phyloP scores from a whole-genome alignment of 2,329 filamentous ascomycete species.

The Decorospora gaudefroyi region DNA sequence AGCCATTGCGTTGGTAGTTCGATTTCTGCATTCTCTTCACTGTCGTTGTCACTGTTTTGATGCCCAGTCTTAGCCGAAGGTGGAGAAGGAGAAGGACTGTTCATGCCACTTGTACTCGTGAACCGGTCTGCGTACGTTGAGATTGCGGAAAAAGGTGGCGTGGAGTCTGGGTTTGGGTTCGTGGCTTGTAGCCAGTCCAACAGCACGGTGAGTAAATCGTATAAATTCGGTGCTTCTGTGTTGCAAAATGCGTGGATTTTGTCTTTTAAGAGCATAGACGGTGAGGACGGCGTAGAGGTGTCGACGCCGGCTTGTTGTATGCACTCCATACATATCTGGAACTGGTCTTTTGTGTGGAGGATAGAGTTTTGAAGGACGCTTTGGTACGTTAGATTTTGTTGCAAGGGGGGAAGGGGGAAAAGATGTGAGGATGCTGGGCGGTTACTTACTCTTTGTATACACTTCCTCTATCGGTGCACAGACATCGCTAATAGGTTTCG shows the following conservation, averaged over 20 bases:
- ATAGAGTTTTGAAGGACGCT: neutral
- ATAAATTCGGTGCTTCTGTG: neutral
- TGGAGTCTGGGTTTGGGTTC: neutral
- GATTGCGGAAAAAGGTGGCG: neutral
- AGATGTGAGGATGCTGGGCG: neutral
- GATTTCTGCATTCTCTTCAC: neutral
- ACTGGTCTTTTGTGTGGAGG: neutral
- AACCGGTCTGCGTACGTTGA: neutral
- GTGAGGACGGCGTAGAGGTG: neutral
- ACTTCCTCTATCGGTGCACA: neutral
- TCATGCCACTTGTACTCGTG: neutral
- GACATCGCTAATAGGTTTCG: conserved; percentile 1
- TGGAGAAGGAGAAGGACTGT: neutral
- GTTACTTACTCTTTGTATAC: conserved; percentile 3
- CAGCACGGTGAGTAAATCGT: conserved; percentile 3
- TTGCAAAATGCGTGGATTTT: conserved; percentile 15
- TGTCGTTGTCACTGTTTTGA: neutral
- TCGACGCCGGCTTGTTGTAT: conserved; percentile 8
- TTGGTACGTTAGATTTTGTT: too few species aligned
- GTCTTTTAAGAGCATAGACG: neutral
- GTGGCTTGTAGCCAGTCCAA: conserved; percentile 1
- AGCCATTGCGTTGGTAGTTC: conserved; percentile 11
- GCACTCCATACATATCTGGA: conserved; percentile 7
- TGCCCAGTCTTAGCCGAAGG: neutral
- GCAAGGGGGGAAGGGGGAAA: neutral